Conservation (phyloP, 2,329 filamentous ascomycete genomes). For the Xylariomycetidae sp. region DNA sequence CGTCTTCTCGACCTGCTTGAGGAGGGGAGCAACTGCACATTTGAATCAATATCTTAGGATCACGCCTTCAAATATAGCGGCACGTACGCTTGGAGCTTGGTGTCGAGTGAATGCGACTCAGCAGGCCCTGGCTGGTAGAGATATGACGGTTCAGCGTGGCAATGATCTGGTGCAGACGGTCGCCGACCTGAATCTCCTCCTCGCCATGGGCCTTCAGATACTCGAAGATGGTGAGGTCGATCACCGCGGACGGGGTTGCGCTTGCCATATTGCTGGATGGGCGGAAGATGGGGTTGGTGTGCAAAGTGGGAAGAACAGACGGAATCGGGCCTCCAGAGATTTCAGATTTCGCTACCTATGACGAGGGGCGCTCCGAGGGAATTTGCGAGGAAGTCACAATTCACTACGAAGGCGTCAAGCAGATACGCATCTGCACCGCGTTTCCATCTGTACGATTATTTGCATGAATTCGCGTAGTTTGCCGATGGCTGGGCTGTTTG, state of each 20-base stretch:
- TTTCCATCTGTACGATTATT: background rate
- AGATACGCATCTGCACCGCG: background rate
- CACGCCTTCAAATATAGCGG: too few species aligned
- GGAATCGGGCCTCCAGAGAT: background rate
- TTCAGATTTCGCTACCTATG: background rate
- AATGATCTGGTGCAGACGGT: constrained; percentile 76
- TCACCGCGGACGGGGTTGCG: constrained; percentile 40
- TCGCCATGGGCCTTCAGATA: constrained; percentile 85
- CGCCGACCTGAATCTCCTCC: constrained; percentile 74
- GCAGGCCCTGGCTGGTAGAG: constrained; percentile 70
- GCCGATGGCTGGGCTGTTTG: background rate
- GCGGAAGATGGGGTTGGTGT: background rate
- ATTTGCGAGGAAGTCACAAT: too few species aligned
- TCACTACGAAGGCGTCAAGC: background rate
- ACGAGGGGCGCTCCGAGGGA: too few species aligned
- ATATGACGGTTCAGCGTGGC: constrained; percentile 80
- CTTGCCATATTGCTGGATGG: constrained; percentile 17
- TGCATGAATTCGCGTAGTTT: constrained; percentile 3
- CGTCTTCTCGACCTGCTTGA: constrained; percentile 63
- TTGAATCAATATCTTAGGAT: constrained; percentile 4
- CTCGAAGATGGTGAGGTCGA: constrained; percentile 80
- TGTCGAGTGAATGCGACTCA: constrained; percentile 87
- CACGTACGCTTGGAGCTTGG: constrained; percentile 53
- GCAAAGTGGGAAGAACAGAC: background rate
- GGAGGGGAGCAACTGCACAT: constrained; percentile 56